Base-by-base conservation (phyloP, 2,329 filamentous ascomycete species). In the Ciborinia camelliae region DNA sequence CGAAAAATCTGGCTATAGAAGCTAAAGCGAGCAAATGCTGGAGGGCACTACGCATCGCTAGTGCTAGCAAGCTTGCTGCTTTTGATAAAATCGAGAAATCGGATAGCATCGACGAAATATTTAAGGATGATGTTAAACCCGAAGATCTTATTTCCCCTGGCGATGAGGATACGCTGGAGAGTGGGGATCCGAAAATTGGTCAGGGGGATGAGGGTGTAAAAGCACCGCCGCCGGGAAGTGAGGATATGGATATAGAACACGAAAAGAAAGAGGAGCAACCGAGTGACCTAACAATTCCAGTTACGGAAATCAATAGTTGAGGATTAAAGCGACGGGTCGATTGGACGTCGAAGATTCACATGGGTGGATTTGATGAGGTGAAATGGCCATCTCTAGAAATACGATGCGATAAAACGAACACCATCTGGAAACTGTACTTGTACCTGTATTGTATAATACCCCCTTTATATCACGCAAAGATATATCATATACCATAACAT, bases 1-100 rank as follows among this genome's bases (percentile, higher is more conserved):
- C 83, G 65, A 82, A 85, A 60, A 85, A 83, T 69, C 78, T 79
- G 0, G 82, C 85, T 26, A 76, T 87, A 9, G 90, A 90, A 68
- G 84, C 87, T 63, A 96, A 96, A 76, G 86, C 89, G 26, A 97
- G 92, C 79, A 94, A 96, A 76, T 90, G 87, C 64, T 99, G 95
- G 95, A 86, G 93, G 70, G 91, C 92, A 6, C 80, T 99, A 68
- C 87, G 95, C 61, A 85, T 96, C 68, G 90, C 92, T 12, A 87
- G 90, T 64, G 86, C 86, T 69, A 86, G 82, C 64, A 90, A 89
- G 71, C 83, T 98, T 69, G 84, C 86, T 52, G 80, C 87, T 26
- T 95, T 98, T 75, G 93, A 98, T 76, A 91, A 90, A 76, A 90
- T 97, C 55, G 92, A 97, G 63, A 88, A 92, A 69, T 88, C 90